These are phyloP conservation scores for Pleurotus citrinopileatus DNA, from an alignment of 768 basidiomycete species.

Conservation along the genomic window DNA sequence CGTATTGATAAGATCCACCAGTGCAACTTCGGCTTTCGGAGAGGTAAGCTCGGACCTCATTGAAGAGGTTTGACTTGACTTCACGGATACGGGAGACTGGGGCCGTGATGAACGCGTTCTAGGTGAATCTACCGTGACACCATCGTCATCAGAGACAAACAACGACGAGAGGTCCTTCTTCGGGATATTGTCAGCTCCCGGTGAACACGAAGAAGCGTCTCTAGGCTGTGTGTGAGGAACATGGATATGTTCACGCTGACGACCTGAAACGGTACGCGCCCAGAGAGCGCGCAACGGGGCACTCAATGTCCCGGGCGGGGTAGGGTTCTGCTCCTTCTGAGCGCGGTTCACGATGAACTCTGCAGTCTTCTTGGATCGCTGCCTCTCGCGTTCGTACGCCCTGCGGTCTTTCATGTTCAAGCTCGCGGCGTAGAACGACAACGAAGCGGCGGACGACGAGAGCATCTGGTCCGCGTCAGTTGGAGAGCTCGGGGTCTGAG, in stretches of 20 bases:
- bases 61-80: background rate
- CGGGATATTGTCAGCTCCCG: slow-evolving; percentile 1
- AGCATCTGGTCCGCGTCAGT: slow-evolving; percentile 7
- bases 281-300: slow-evolving; percentile 14
- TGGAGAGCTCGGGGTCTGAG: background rate
- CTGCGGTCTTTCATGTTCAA: slow-evolving; percentile 37
- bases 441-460: slow-evolving; percentile 2
- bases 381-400: slow-evolving; percentile 47
- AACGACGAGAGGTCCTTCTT: slow-evolving; percentile 10
- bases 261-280: slow-evolving; percentile 10
- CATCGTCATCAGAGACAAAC: slow-evolving; percentile 11
- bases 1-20: slow-evolving; percentile 25
- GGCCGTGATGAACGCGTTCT: slow-evolving; percentile 3
- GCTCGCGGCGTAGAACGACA: slow-evolving; percentile 8
- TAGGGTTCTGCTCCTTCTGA: slow-evolving; percentile 24
- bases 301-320: slow-evolving; percentile 6
- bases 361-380: slow-evolving; percentile 41
- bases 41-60: background rate
- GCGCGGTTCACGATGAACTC: slow-evolving; percentile 34
- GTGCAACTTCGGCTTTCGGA: slow-evolving; percentile 26
- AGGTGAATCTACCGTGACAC: background rate
- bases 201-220: slow-evolving; percentile 4
- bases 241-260: slow-evolving; percentile 3
- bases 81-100: slow-evolving; percentile 9
- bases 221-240: background rate